Conservation (phyloP, 108 stramenopile genomes). For the Nannochloropsis gaditana region DNA sequence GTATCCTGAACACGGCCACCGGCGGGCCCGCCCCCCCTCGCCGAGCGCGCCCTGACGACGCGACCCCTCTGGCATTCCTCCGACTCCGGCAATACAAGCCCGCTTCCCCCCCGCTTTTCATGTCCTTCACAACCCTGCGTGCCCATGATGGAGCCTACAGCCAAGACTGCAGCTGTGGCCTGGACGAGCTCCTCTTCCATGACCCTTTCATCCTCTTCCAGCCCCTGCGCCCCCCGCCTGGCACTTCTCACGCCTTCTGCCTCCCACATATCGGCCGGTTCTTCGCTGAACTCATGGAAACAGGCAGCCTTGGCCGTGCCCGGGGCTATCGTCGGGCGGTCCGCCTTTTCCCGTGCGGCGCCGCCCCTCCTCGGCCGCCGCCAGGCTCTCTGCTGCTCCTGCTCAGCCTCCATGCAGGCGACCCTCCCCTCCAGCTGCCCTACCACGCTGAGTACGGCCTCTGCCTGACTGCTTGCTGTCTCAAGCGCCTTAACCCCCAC, state of each 20-base stretch:
- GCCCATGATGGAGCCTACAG: background rate
- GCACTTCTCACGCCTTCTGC: background rate
- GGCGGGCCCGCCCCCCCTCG: no score
- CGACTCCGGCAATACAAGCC: no score
- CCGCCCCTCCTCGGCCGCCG: no score
- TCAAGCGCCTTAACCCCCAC: background rate
- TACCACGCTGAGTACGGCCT: background rate
- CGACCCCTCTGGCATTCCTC: no score
- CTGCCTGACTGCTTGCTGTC: background rate
- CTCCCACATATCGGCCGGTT: background rate
- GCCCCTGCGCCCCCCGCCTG: background rate
- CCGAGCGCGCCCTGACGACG: no score
- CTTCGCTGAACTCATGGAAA: background rate
- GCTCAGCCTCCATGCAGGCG: background rate
- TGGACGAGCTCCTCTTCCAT: conserved; percentile 3
- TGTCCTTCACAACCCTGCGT: background rate
- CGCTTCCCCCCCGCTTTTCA: background rate
- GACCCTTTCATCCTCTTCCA: background rate
- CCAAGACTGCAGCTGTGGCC: conserved; percentile 1
- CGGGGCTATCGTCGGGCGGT: background rate
- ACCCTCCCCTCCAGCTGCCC: background rate
- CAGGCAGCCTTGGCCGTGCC: background rate
- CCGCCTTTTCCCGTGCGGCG: no score
- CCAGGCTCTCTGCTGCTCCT: background rate
- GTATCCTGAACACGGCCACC: no score